Evolutionary conservation across 306 rosid species (phyloP).

Genomic region (Vigna trinervia): DNA sequence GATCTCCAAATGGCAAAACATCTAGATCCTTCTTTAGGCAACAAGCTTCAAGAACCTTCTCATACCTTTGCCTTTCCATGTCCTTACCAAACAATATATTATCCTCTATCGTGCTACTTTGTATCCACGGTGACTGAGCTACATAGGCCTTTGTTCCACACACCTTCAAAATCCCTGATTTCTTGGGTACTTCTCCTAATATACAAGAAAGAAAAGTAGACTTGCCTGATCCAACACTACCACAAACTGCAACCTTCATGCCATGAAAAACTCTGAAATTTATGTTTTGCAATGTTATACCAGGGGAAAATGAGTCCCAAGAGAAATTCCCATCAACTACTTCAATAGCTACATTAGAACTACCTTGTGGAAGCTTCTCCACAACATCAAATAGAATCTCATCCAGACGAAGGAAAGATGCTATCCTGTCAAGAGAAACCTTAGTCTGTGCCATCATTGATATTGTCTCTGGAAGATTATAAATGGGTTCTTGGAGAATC

Average conservation of each 20-base stretch:
- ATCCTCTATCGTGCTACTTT: slow-evolving; percentile 44
- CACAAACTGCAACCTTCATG: slow-evolving; percentile 47
- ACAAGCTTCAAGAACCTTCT: slow-evolving; percentile 72
- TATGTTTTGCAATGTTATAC: slow-evolving; percentile 36
- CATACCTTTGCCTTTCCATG: slow-evolving; percentile 70
- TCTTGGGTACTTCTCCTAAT: slow-evolving; percentile 41
- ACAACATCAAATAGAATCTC: slow-evolving; percentile 35
- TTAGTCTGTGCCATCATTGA: slow-evolving; percentile 43
- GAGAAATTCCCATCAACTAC: slow-evolving; percentile 45
- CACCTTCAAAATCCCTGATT: slow-evolving; percentile 38
- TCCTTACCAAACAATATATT: slow-evolving; percentile 54
- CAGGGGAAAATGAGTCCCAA: slow-evolving; percentile 37
- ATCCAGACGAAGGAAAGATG: slow-evolving; percentile 42
- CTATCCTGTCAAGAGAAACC: slow-evolving; percentile 50
- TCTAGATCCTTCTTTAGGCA: slow-evolving; percentile 68
- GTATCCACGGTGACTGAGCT: slow-evolving; percentile 51
- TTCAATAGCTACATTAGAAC: slow-evolving; percentile 39
- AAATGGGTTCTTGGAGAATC: slow-evolving; percentile 47
- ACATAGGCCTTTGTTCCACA: slow-evolving; percentile 50
- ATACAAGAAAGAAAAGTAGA: slow-evolving; percentile 48
- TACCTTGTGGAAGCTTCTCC: slow-evolving; percentile 38
- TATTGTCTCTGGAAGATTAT: slow-evolving; percentile 39
- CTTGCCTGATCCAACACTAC: slow-evolving; percentile 51
- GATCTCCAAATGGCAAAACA: slow-evolving; percentile 69
- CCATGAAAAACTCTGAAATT: slow-evolving; percentile 32